Base-by-base conservation (phyloP, 164 flowering plant species). In the Echeveria elegans region DNA sequence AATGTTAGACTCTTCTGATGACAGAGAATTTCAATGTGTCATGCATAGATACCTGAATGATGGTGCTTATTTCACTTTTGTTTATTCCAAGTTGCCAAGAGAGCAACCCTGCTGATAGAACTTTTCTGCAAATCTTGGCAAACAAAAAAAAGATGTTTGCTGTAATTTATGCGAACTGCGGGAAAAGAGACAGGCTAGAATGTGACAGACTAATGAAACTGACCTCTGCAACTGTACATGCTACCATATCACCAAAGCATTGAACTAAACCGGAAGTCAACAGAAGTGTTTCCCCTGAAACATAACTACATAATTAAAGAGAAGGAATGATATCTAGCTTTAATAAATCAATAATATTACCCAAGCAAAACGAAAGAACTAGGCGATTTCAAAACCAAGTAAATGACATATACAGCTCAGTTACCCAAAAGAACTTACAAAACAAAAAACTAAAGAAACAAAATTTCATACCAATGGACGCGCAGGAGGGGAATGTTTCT, bases 161-260 rank as follows among this genome's bases (percentile, higher is more conserved):
- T 56, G 14, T 26, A 56, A 28, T 53, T 18, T 11, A 56, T 28
- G 32, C 28, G 61, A 56, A 32, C 18, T 26, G 1, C 37, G 16
- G 0, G 29, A 43, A 18, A 43, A 64, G 14, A 58, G 2, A n/a
- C 26, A 15, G 9, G 3, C 65, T 19, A 4, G 14, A 31, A 38
- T 30, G 8, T 48, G 48, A 50, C 5, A 32, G 34, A 37, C 15
- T 19, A 34, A 73, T 29, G 28, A n/a, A 60, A 69, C 83, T 53
- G 48, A 84, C 97, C 89, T 88, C 86, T 26, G 72, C 59, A 71
- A 82, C 63, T 40, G 96, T 87, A 68, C 69, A 79, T 29, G 81
- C 82, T 68, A 87, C 32, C 89, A 91, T 82, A 81, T 91, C 99
- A 59, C 96, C 96, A 69, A 82, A 79, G 79, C 86, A 91, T 43